A percentile compares a stretch with the other conserved stretches of the same genome.
Evolutionary conservation across 2,329 filamentous ascomycete species (phyloP).

Genomic region (Epichloe scottii): DNA sequence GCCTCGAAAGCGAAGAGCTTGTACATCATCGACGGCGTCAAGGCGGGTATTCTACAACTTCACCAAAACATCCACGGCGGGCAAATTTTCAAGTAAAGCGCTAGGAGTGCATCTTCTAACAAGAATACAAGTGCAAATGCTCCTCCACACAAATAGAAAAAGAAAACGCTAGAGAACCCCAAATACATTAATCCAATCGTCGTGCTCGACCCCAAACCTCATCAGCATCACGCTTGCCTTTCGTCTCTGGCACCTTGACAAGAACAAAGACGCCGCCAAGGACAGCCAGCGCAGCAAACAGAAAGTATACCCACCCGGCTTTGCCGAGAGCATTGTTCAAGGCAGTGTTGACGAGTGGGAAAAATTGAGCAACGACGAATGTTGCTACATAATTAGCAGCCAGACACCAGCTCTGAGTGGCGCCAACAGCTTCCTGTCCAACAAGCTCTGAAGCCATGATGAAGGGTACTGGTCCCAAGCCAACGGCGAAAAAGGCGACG

Average conservation of each 20-base stretch:
- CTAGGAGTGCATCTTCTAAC: not conserved
- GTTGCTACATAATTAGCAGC: conserved; percentile 84
- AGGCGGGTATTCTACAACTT: conserved; percentile 52
- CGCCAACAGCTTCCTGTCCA: conserved; percentile 77
- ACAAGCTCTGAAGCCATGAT: conserved; percentile 88
- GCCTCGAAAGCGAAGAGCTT: conserved; percentile 5
- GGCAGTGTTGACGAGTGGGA: conserved; percentile 70
- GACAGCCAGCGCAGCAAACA: conserved; percentile 68
- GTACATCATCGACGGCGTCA: conserved; percentile 68
- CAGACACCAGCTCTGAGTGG: conserved; percentile 78
- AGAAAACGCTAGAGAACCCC: not conserved
- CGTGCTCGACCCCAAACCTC: conserved; percentile 77
- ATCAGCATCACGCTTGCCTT: conserved; percentile 68
- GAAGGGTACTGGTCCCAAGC: conserved; percentile 87
- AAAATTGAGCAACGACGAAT: conserved; percentile 88
- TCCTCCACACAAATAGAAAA: not conserved
- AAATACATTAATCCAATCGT: conserved; percentile 31
- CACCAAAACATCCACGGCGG: conserved; percentile 39
- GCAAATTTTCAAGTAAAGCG: conserved; percentile 21
- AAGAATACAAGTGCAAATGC: not conserved
- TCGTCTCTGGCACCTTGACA: conserved; percentile 73
- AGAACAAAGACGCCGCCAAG: conserved; percentile 60
- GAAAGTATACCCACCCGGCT: conserved; percentile 75
- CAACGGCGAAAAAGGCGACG: conserved; percentile 80
- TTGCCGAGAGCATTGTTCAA: conserved; percentile 53